Conservation (phyloP, 2,329 filamentous ascomycete genomes). For the Trichoderma koningii region DNA sequence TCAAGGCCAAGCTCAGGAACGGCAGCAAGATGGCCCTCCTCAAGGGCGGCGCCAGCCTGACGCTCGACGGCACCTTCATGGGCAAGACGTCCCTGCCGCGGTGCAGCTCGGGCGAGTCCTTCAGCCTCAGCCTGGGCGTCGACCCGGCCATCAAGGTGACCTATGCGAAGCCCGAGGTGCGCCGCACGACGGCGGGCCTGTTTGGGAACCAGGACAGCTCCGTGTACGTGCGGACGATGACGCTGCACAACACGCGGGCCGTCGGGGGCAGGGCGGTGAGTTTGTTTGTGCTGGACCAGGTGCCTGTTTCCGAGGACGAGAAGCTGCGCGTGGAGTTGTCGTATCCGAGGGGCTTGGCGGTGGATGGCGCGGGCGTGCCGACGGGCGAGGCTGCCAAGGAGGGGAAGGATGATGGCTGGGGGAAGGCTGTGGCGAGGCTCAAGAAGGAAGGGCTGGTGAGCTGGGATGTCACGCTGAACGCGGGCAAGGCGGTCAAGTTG, state of each 20-base stretch:
- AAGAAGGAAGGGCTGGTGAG: conserved; percentile 59
- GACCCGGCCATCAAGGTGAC: conserved; percentile 58
- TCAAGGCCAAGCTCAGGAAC: conserved; percentile 60
- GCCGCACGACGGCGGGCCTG: conserved; percentile 52
- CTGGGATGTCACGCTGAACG: conserved; percentile 61
- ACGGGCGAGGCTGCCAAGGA: conserved; percentile 42
- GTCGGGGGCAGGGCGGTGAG: conserved; percentile 43
- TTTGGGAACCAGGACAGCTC: conserved; percentile 57
- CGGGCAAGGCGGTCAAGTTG: conserved; percentile 59
- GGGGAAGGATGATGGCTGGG: conserved; percentile 47
- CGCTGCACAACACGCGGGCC: conserved; percentile 54
- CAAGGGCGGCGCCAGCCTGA: conserved; percentile 57
- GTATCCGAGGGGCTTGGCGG: conserved; percentile 50
- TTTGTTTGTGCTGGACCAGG: conserved; percentile 59
- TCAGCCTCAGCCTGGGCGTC: conserved; percentile 59
- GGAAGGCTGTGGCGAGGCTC: conserved; percentile 54
- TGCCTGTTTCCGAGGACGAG: conserved; percentile 64
- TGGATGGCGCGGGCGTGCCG: conserved; percentile 43
- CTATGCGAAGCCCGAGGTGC: conserved; percentile 59
- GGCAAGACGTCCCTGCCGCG: conserved; percentile 58
- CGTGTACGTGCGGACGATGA: conserved; percentile 52
- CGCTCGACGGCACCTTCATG: conserved; percentile 64
- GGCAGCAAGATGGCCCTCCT: conserved; percentile 58
- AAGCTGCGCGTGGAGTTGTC: conserved; percentile 54
- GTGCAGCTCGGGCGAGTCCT: conserved; percentile 56